These are phyloP conservation scores for Actinomucor elegans DNA, from an alignment of 371 early-diverging fungal genomes.

Conservation along the genomic window DNA sequence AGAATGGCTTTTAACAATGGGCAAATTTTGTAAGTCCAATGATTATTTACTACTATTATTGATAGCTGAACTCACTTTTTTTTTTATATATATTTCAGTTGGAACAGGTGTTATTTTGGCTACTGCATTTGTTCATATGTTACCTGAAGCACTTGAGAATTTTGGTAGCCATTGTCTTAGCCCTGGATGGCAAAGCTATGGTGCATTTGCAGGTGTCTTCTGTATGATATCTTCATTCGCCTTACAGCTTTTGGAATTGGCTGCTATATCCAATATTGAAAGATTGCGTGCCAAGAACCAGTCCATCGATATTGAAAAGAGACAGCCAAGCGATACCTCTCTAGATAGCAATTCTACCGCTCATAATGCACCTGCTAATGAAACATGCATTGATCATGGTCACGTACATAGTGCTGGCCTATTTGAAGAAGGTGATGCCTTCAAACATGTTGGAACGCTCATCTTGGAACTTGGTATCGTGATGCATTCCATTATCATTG, in stretches of 20 bases:
- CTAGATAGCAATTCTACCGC: constrained; percentile 12
- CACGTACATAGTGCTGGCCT: constrained; percentile 56
- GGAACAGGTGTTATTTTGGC: constrained; percentile 82
- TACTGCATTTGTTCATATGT: constrained; percentile 79
- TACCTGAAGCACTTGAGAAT: constrained; percentile 37
- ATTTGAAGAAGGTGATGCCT: constrained; percentile 34
- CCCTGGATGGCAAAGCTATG: constrained; percentile 35
- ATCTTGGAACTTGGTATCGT: constrained; percentile 87
- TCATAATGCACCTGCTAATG: background rate
- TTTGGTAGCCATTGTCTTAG: constrained; percentile 41
- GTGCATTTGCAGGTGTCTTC: constrained; percentile 43
- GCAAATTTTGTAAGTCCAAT: constrained; percentile 53
- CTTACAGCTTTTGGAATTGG: constrained; percentile 39
- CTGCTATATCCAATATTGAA: constrained; percentile 26
- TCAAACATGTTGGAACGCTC: constrained; percentile 44
- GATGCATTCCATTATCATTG: constrained; percentile 87
- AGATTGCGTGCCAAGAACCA: constrained; percentile 11
- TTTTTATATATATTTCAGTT: constrained; percentile 26
- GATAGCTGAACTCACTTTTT: background rate
- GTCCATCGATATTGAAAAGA: constrained; percentile 21
- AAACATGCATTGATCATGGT: background rate
- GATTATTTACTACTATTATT: too few species aligned
- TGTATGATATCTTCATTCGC: constrained; percentile 42
- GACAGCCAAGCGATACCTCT: background rate
- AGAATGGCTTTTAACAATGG: constrained; percentile 39